These are phyloP conservation scores for Omphalea diandra DNA, from an alignment of 441 rosid genomes.

Conservation along the genomic window DNA sequence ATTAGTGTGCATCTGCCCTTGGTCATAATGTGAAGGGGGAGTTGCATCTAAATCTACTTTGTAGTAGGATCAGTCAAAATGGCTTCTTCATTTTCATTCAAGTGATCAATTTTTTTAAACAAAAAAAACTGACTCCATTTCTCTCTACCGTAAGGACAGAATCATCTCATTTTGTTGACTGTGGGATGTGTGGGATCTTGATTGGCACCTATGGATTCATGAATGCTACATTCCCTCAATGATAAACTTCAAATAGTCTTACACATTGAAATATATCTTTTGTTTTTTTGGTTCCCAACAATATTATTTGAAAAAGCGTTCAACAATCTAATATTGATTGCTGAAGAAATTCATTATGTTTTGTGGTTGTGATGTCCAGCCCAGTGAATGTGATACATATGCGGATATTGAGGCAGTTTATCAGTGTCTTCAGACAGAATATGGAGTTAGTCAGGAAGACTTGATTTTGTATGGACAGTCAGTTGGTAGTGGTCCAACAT, in stretches of 20 bases:
- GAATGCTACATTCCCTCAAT: background rate
- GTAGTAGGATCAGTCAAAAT: background rate
- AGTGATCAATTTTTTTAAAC: too few relatives aligned
- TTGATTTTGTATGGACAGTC: conserved; percentile 91
- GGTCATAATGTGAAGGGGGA: background rate
- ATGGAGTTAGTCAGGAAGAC: conserved; percentile 72
- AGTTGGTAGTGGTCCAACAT: conserved; percentile 94
- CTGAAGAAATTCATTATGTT: conserved; percentile 6
- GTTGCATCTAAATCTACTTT: background rate
- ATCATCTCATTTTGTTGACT: too few relatives aligned
- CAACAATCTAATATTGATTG: background rate
- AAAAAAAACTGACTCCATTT: too few relatives aligned
- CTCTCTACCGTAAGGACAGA: too few relatives aligned
- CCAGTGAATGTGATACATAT: conserved; percentile 90
- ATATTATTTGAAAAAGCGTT: background rate
- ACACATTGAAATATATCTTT: background rate
- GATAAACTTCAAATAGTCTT: background rate
- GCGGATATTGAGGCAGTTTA: conserved; percentile 88
- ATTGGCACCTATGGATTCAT: background rate
- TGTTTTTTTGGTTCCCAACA: background rate
- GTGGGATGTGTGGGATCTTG: too few relatives aligned
- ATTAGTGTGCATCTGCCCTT: too few relatives aligned
- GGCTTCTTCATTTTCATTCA: background rate
- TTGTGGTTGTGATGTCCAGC: conserved; percentile 43
- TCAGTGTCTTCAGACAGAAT: conserved; percentile 68